phyloP scores from a whole-genome alignment of 2,329 filamentous ascomycete genomes.

The Monilinia fructigena region DNA sequence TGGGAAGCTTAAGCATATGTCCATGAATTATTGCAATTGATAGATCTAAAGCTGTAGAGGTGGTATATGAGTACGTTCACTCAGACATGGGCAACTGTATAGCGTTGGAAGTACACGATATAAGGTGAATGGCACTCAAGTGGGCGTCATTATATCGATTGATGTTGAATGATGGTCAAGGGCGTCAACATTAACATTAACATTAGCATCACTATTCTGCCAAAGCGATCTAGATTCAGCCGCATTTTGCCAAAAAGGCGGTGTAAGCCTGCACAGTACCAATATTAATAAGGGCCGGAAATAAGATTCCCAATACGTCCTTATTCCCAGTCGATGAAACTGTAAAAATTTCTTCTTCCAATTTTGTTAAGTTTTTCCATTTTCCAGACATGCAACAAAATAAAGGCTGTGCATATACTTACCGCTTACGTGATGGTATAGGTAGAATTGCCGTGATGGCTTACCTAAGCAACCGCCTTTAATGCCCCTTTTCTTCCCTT shows the following conservation, averaged over 20 bases:
- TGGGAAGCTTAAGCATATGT: too few species aligned
- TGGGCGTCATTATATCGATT: background rate
- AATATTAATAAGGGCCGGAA: background rate
- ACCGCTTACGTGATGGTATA: background rate
- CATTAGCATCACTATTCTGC: background rate
- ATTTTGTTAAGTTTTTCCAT: background rate
- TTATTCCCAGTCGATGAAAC: conserved; percentile 4
- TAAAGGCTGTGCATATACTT: background rate
- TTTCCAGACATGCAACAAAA: background rate
- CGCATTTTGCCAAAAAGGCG: too few species aligned
- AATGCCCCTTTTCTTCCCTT: background rate
- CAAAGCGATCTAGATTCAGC: background rate
- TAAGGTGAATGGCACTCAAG: background rate
- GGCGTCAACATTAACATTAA: background rate
- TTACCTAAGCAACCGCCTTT: background rate
- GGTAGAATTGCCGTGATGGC: background rate
- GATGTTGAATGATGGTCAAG: background rate
- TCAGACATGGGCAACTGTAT: background rate
- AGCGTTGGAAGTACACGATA: background rate
- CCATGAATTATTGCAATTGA: too few species aligned
- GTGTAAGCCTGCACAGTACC: too few species aligned
- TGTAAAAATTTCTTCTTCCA: background rate
- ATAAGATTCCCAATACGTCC: background rate
- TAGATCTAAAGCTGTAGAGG: too few species aligned
- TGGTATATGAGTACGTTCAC: background rate